These are phyloP conservation scores for Bathelium albidoporum DNA, from an alignment of 495 filamentous ascomycete genomes.

Conservation along the genomic window DNA sequence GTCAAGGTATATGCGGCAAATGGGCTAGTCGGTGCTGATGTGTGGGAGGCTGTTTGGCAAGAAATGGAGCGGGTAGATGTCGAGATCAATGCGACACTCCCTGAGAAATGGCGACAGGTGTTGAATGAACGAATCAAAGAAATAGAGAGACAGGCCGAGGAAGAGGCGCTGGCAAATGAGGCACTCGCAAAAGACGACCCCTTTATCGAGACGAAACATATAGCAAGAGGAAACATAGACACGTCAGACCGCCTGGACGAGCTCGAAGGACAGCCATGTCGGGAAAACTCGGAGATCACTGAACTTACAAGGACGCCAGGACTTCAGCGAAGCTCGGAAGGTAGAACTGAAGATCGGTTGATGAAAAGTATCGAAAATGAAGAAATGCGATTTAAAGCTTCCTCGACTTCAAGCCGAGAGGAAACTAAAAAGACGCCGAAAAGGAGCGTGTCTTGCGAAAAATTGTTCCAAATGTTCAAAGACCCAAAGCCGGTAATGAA, in stretches of 20 bases:
- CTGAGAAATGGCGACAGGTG: constrained; percentile 36
- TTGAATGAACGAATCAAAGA: background rate
- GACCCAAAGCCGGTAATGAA: background rate
- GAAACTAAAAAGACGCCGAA: background rate
- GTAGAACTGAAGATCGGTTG: background rate
- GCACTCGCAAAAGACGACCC: background rate
- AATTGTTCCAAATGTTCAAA: background rate
- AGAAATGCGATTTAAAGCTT: background rate
- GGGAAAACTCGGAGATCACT: background rate
- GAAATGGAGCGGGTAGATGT: constrained; percentile 98
- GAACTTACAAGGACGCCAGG: background rate
- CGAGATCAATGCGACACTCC: constrained; percentile 68
- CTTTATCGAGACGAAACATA: constrained; percentile 7
- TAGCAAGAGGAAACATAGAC: background rate
- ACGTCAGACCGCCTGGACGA: background rate
- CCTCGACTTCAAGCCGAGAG: background rate
- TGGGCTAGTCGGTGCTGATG: constrained; percentile 80
- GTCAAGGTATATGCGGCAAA: constrained; percentile 88
- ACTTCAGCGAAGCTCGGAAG: background rate
- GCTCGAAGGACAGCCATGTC: background rate
- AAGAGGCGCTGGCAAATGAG: constrained; percentile 7
- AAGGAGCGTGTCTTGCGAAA: constrained; percentile 4
- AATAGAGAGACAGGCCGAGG: constrained; percentile 21
- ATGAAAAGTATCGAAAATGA: constrained; percentile 9
- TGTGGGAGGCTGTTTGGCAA: constrained; percentile 87